Conservation (phyloP, 1,139 yeast genomes). For the Insectozyma bohioensis region DNA sequence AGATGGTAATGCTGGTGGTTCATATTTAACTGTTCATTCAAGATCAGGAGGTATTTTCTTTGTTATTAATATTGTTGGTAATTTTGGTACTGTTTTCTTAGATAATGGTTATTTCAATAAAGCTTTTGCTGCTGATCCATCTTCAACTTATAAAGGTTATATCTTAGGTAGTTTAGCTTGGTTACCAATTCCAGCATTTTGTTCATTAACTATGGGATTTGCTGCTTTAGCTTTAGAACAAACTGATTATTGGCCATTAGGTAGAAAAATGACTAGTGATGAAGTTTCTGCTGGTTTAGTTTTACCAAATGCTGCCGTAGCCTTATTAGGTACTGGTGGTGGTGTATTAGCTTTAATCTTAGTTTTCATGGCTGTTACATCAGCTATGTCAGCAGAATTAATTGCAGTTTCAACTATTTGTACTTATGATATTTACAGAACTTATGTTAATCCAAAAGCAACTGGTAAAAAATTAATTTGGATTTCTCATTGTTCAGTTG, state of each 20-base stretch:
- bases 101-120: slow-evolving; percentile 91
- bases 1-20: slow-evolving; percentile 73
- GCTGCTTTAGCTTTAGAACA: slow-evolving; percentile 73
- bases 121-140: slow-evolving; percentile 85
- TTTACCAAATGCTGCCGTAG: slow-evolving; percentile 83
- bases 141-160: slow-evolving; percentile 86
- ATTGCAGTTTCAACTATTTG: slow-evolving; percentile 83
- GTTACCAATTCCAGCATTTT: slow-evolving; percentile 85
- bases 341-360: slow-evolving; percentile 76
- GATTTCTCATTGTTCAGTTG: slow-evolving; percentile 66
- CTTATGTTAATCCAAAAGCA: slow-evolving; percentile 77
- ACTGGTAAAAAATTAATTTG: slow-evolving; percentile 66
- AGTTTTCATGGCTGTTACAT: slow-evolving; percentile 80
- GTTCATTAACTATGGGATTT: slow-evolving; percentile 82
- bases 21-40: slow-evolving; percentile 79
- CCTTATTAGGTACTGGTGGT: slow-evolving; percentile 83
- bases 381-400: slow-evolving; percentile 84
- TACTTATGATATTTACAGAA: slow-evolving; percentile 82
- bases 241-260: slow-evolving; percentile 74
- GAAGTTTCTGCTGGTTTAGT: slow-evolving; percentile 82
- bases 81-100: slow-evolving; percentile 84
- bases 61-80: slow-evolving; percentile 80
- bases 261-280: slow-evolving; percentile 58
- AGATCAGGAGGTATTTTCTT: slow-evolving; percentile 78
- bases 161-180: slow-evolving; percentile 88